Evolutionary conservation across 257 asterid genomes (phyloP), one percentile per base, ranked within the genome.

Genomic region (Osmanthus fragrans): DNA sequence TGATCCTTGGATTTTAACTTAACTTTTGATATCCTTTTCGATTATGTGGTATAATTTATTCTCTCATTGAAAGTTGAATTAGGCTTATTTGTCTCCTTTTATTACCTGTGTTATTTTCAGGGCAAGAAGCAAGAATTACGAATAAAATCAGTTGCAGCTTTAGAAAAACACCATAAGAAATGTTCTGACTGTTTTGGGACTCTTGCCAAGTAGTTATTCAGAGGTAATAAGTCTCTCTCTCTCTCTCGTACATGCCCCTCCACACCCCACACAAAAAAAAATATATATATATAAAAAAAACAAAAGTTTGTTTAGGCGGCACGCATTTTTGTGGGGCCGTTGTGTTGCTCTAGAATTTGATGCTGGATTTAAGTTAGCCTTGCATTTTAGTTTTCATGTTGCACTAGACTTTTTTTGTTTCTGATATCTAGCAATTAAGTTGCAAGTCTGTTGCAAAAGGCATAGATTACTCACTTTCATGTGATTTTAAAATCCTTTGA

Each of bases 121-220:
- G 99, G 99, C 84, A 96, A 88, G 96, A 93, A 92, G 86, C 96
- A 93, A 84, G 88, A 85, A 76, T 70, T 77, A 72, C 89, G 97
- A 79, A 45, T 88, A 9, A 95, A 90, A 85, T 90, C 98, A 39
- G 89, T 96, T 76, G 91, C 84, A 37, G 96, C 96, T 83, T 82
- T 96, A 68, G 97, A 85, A 78, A 78, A 90, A 79, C 81, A 34
- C 91, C 23, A 77, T 88, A 66, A 82, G 86, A 79, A 82, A 80
- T 76, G 89, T 85, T 82, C 91, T 96, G 71, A 33, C 82, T 60
- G 78, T 90, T 77, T 75, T 92, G 87, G 99, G 99, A 77, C 94
- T 96, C 84, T 75, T 86, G 85, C 98, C 98, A 7, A 82, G 82
- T 79, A 88, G 92, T 82, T 96, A 92, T 75, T 83, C 88, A 0